These are phyloP conservation scores for Debaryomyces coudertii DNA, from an alignment of 1,139 yeast species.

Conservation along the genomic window DNA sequence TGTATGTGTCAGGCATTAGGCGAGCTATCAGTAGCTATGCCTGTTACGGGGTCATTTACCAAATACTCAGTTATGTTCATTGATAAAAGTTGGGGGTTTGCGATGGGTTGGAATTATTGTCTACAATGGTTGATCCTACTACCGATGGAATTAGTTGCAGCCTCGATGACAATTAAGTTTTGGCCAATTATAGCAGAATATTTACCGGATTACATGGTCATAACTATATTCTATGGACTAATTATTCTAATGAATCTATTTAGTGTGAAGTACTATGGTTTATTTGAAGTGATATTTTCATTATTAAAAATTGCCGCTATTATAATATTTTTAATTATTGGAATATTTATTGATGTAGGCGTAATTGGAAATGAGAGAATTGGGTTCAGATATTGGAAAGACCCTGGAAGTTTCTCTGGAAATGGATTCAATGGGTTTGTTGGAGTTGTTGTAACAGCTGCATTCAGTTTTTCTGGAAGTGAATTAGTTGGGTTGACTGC, in stretches of 20 bases:
- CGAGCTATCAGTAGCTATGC: slow-evolving; percentile 27
- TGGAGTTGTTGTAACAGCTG: slow-evolving; percentile 27
- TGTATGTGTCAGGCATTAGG: slow-evolving; percentile 28
- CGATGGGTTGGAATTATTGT: slow-evolving; percentile 31
- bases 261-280: slow-evolving; percentile 27
- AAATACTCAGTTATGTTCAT: slow-evolving; percentile 25
- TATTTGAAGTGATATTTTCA: slow-evolving; percentile 33
- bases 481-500: slow-evolving; percentile 39
- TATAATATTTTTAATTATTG: slow-evolving; percentile 34
- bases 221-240: slow-evolving; percentile 21
- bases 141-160: slow-evolving; percentile 29
- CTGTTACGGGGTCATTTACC: slow-evolving; percentile 26
- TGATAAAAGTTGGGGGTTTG: slow-evolving; percentile 29
- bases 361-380: slow-evolving; percentile 32
- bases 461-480: slow-evolving; percentile 28
- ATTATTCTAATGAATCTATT: slow-evolving; percentile 24
- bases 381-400: slow-evolving; percentile 38
- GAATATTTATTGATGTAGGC: slow-evolving; percentile 38
- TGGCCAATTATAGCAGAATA: slow-evolving; percentile 21
- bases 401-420: slow-evolving; percentile 37
- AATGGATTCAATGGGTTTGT: slow-evolving; percentile 28
- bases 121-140: slow-evolving; percentile 27
- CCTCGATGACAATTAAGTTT: slow-evolving; percentile 25
- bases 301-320: slow-evolving; percentile 36
- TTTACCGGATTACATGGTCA: slow-evolving; percentile 22